A percentile compares a stretch with the other conserved stretches of the same genome.
Evolutionary conservation across 2,329 filamentous ascomycete species (phyloP).

Genomic region (Pseudogymnoascus sp.): DNA sequence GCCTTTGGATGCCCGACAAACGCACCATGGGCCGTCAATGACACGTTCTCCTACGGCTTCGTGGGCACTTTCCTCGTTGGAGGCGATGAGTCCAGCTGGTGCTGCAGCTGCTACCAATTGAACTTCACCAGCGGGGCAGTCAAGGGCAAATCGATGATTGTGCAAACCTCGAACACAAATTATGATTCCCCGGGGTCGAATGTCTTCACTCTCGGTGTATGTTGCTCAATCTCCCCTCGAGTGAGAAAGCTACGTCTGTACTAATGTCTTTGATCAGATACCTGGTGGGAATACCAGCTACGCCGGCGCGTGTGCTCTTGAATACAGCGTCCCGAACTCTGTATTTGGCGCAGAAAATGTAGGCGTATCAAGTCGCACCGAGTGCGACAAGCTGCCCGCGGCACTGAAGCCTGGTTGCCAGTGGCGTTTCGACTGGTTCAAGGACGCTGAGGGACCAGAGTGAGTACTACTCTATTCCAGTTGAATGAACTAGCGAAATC

Average conservation of each 20-base stretch:
- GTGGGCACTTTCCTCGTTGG: slow-evolving; percentile 41
- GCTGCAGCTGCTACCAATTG: slow-evolving; percentile 51
- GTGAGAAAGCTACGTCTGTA: neutral
- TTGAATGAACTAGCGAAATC: neutral
- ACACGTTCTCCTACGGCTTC: slow-evolving; percentile 44
- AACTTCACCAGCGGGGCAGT: slow-evolving; percentile 49
- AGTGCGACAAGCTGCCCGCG: neutral
- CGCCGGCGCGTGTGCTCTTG: neutral
- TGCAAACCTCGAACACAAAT: slow-evolving; percentile 53
- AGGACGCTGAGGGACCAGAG: neutral
- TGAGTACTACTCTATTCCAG: neutral
- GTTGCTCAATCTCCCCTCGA: slow-evolving; percentile 14
- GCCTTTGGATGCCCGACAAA: slow-evolving; percentile 48
- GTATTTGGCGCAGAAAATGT: neutral
- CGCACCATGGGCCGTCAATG: slow-evolving; percentile 42
- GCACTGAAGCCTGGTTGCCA: slow-evolving; percentile 3
- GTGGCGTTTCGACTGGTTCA: slow-evolving; percentile 8
- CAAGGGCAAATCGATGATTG: slow-evolving; percentile 49
- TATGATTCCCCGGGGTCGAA: slow-evolving; percentile 45
- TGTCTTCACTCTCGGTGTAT: slow-evolving; percentile 41
- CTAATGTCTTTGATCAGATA: neutral
- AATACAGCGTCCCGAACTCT: neutral
- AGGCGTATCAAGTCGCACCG: neutral
- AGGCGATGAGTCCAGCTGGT: slow-evolving; percentile 37
- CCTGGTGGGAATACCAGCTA: neutral